phyloP scores from a whole-genome alignment of 352 stramenopile species.

The Phytophthora cactorum region DNA sequence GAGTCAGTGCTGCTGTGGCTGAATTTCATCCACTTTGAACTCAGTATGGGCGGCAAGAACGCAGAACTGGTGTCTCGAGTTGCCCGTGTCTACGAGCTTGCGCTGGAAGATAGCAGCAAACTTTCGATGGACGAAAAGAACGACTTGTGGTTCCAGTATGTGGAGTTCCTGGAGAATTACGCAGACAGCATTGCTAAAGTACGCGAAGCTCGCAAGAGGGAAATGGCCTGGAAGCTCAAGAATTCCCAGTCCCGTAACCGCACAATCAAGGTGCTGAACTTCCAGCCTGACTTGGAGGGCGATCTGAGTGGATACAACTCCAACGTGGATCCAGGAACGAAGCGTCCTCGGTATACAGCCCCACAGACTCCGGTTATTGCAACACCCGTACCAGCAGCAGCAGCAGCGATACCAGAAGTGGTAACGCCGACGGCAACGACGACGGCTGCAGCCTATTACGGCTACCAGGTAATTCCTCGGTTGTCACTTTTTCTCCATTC shows the following conservation, averaged over 20 bases:
- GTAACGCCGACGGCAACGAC: conserved; percentile 18
- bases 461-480: conserved; percentile 74
- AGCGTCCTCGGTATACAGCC: conserved; percentile 59
- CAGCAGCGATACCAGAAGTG: conserved; percentile 27
- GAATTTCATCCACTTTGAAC: conserved; percentile 76
- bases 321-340: conserved; percentile 48
- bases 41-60: conserved; percentile 28
- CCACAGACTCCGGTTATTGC: conserved; percentile 26
- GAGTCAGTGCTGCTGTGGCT: conserved; percentile 67
- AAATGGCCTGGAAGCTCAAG: conserved; percentile 75
- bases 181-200: conserved; percentile 46
- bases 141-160: conserved; percentile 83
- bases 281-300: conserved; percentile 37
- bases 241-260: conserved; percentile 62
- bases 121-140: conserved; percentile 78
- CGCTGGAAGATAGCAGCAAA: conserved; percentile 56
- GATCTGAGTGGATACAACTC: conserved; percentile 40
- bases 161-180: conserved; percentile 75
- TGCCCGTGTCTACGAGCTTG: conserved; percentile 49
- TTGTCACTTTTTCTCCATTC: conserved; percentile 19
- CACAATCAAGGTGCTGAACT: conserved; percentile 57
- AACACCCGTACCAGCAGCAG: conserved; percentile 10
- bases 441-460: conserved; percentile 64
- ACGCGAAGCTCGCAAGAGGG: conserved; percentile 55
- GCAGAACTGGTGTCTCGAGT: conserved; percentile 50